These are phyloP conservation scores for Phoma sp. DNA, from an alignment of 2,329 filamentous ascomycete genomes.

Conservation along the genomic window DNA sequence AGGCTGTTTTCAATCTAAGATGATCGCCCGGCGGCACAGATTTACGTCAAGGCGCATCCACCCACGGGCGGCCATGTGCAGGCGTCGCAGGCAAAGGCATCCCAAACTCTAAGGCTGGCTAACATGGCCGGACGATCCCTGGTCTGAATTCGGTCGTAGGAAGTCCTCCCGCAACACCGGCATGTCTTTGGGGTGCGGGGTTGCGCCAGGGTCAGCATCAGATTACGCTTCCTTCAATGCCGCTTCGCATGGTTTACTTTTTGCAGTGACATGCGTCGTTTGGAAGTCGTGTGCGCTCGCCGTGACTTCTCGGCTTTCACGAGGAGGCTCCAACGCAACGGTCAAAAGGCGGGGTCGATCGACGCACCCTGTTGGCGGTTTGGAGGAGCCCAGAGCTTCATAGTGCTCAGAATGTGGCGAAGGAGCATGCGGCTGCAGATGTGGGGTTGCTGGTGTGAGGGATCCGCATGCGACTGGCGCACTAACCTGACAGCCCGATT, in stretches of 20 bases:
- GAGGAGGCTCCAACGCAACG: slow-evolving; percentile 19
- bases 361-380: slow-evolving; percentile 19
- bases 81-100: slow-evolving; percentile 1
- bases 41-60: slow-evolving; percentile 17
- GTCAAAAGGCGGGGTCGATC: slow-evolving; percentile 31
- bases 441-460: slow-evolving; percentile 27
- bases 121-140: slow-evolving; percentile 11
- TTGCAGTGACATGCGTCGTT: not conserved
- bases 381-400: slow-evolving; percentile 14
- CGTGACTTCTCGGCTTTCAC: not conserved
- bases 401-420: slow-evolving; percentile 27
- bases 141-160: slow-evolving; percentile 1
- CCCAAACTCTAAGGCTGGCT: slow-evolving; percentile 1
- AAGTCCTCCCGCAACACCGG: not conserved
- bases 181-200: slow-evolving; percentile 22
- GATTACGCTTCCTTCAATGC: slow-evolving; percentile 1
- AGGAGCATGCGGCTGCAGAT: slow-evolving; percentile 14
- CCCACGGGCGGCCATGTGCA: slow-evolving; percentile 2
- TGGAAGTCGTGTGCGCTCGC: not conserved
- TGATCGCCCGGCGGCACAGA: slow-evolving; percentile 1
- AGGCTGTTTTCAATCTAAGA: not conserved
- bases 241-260: not conserved
- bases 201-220: slow-evolving; percentile 22
- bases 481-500: slow-evolving; percentile 34
- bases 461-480: slow-evolving; percentile 32